Base-by-base conservation (phyloP, 2,329 filamentous ascomycete species). In the Ophiostoma fasciatum region DNA sequence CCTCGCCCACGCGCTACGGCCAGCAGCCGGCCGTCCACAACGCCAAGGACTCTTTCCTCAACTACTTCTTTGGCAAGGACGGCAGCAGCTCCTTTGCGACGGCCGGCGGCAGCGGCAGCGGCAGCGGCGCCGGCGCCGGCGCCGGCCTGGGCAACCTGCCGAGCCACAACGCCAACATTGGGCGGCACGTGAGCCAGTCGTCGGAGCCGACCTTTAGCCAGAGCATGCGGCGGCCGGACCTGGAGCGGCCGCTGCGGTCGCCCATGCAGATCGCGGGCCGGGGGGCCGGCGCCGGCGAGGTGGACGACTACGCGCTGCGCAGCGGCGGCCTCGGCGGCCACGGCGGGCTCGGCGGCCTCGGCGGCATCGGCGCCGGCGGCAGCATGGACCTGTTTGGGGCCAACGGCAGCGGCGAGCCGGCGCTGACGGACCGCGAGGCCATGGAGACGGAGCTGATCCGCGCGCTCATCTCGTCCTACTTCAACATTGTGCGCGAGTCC, bases 51-150 rank as follows among this genome's bases (percentile, higher is more conserved):
- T 92, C 85, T 1, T 98, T 98, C 64, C 59, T 98, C 43, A 96
- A 88, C 59, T 98, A 98, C 59, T 98, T 98, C 61, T 98, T 98
- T 51, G 87, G 90, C 49, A 96, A 98, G 54, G 90, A 98, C 42
- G 82, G 82, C 33, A 31, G 33, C 33, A 17, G 23, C 29, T 14
- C 12, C 21, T n/a, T n/a, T n/a, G n/a, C n/a, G n/a, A n/a, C n/a
- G n/a, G n/a, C 48, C 50, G 4, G 22, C 22, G 22, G 7, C 27
- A 58, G 64, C n/a, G 21, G 17, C 29, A 26, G 27, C 22, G 21
- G 17, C 11, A 13, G 25, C 14, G 25, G 23, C 3, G 21, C n/a
- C 21, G 19, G 34, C 17, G 30, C 21, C 9, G 2, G 17, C 6
- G 31, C 33, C 23, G n/a, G 15, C 17, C 31, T 20, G 10, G 14